Evolutionary conservation across 805 yeast species (phyloP), one percentile per base, ranked within the genome.

Genomic region (Saccharomycopsis selenospora): DNA sequence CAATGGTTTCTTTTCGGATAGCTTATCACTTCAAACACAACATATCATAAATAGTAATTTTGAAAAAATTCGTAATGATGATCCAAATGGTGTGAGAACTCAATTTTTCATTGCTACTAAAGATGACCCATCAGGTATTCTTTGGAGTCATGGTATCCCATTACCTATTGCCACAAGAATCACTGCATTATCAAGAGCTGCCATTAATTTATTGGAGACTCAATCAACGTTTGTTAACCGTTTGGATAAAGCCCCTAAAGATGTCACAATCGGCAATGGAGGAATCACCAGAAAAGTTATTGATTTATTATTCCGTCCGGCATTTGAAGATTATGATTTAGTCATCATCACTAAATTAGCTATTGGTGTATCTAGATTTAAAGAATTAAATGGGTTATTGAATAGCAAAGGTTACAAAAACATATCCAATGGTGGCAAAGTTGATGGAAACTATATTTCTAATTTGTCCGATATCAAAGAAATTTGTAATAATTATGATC

Each of bases 91-190:
- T 20, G 63, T 84, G 48, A 82, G 77, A 55, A 73, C 85, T 3
- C 96, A 93, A 56, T 78, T 82, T 61, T 88, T 88, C 57, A 79
- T 91, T 53, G 95, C 84, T 1, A 77, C 95, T 1, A 82, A 80
- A 59, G 82, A 79, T 52, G 98, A 93, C 60, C 78, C 81, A n/a
- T 77, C 91, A 10, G 98, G 98, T 41, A 79, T 79, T 42, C 62
- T 87, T 51, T 93, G 96, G 91, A 78, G 91, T 3, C 73, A 75
- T 55, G 73, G 73, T 42, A 61, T 71, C 22, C 79, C 78, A 20
- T 69, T 85, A 48, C 90, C 96, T 6, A 81, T 90, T 49, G 89
- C 95, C 3, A 75, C 90, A 10, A 79, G 99, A 66, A 67, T 91
- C 53, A 91, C 98, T 0, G 90, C 95, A 0, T 72, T 93, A 52